Evolutionary conservation across 495 filamentous ascomycete genomes (phyloP).

Genomic region (Hypoxylon subgilvum): DNA sequence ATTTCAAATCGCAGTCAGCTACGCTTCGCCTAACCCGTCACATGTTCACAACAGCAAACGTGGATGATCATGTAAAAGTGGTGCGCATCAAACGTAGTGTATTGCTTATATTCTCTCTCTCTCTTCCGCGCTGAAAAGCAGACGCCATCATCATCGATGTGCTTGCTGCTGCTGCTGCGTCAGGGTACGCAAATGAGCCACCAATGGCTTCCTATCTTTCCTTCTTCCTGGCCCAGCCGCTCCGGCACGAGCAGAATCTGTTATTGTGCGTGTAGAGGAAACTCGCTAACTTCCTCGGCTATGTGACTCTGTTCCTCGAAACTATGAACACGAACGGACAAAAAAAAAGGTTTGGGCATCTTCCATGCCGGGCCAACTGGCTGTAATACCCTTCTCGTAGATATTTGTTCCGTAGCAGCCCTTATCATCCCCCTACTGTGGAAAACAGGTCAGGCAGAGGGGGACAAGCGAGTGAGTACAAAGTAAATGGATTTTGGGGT

Average conservation of each 20-base stretch:
- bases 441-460: neutral
- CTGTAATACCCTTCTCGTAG: slow-evolving; percentile 3
- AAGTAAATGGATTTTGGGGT: slow-evolving; percentile 4
- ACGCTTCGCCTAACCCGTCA: too few relatives aligned
- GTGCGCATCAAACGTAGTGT: slow-evolving; percentile 5
- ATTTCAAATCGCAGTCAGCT: too few relatives aligned
- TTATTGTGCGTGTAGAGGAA: neutral
- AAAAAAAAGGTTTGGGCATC: slow-evolving; percentile 7
- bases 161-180: too few relatives aligned
- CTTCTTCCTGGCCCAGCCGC: too few relatives aligned
- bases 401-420: slow-evolving; percentile 3
- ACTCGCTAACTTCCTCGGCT: neutral
- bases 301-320: slow-evolving; percentile 6
- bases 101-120: slow-evolving; percentile 16
- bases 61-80: neutral
- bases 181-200: too few relatives aligned
- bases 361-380: neutral
- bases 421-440: slow-evolving; percentile 2
- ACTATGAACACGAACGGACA: slow-evolving; percentile 28
- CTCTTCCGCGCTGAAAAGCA: slow-evolving; percentile 7
- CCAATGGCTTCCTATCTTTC: too few relatives aligned
- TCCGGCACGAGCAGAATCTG: too few relatives aligned
- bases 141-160: neutral
- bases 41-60: too few relatives aligned
- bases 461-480: slow-evolving; percentile 36